Evolutionary conservation across 495 filamentous ascomycete genomes (phyloP).

Genomic region (Barbatosphaeria neglecta): DNA sequence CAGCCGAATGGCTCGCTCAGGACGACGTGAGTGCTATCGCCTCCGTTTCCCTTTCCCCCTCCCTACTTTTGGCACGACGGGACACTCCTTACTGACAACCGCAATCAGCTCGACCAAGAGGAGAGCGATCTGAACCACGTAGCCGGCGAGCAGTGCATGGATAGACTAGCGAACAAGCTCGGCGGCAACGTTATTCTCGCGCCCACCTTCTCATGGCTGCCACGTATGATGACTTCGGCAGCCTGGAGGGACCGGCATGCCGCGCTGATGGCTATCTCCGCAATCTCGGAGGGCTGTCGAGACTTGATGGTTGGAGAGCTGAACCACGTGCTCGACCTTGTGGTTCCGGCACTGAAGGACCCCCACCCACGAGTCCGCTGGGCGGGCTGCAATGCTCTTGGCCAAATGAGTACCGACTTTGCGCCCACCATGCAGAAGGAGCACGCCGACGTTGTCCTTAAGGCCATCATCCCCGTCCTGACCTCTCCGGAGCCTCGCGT

Average conservation of each 20-base stretch:
- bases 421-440: slow-evolving; percentile 97
- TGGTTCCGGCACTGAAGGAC: slow-evolving; percentile 85
- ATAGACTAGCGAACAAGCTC: slow-evolving; percentile 92
- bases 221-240: slow-evolving; percentile 91
- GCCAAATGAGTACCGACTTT: slow-evolving; percentile 99
- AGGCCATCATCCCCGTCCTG: slow-evolving; percentile 85
- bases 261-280: slow-evolving; percentile 97
- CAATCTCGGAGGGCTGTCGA: slow-evolving; percentile 94
- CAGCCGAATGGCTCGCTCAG: slow-evolving; percentile 80
- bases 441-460: slow-evolving; percentile 74
- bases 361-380: slow-evolving; percentile 90
- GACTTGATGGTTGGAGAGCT: slow-evolving; percentile 94
- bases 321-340: slow-evolving; percentile 83
- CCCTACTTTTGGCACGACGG: neutral
- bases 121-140: slow-evolving; percentile 98
- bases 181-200: slow-evolving; percentile 76
- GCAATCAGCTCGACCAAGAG: slow-evolving; percentile 66
- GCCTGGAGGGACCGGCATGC: slow-evolving; percentile 95
- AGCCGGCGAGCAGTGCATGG: slow-evolving; percentile 97
- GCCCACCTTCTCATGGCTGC: slow-evolving; percentile 95
- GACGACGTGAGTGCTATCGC: slow-evolving; percentile 62
- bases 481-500: slow-evolving; percentile 84
- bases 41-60: neutral
- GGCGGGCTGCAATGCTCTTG: slow-evolving; percentile 97
- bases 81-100: neutral